Evolutionary conservation across 257 asterid species (phyloP), one percentile per base, ranked within the genome.

Genomic region (Solanum corneliomulleri): DNA sequence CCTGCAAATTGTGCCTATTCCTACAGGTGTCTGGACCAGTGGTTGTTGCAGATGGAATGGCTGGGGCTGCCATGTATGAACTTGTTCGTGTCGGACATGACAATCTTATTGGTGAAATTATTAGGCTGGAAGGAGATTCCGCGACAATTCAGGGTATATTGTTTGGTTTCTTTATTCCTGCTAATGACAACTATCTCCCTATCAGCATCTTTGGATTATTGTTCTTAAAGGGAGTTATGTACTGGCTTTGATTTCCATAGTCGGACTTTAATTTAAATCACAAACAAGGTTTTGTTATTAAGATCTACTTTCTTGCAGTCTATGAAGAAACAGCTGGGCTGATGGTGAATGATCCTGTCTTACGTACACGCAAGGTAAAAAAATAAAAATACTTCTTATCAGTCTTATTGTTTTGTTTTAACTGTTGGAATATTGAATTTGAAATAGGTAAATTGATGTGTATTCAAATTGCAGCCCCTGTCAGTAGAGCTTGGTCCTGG

Each of bases 11-110:
- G 62, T 41, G 35, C 20, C 58, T 88, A 3, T 72, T 42, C 44
- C 10, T 49, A 44, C 84, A 95, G 99, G 99, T 96, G 2, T 96
- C 98, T 70, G 99, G 99, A 84, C 99, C 99, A 1, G 99, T 96
- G 86, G 99, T 96, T 33, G 95, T 94, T 89, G 99, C 99, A 82
- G 99, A 96, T 95, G 99, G 98, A 87, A 96, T 95, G 99, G 95
- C 92, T 16, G 99, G 99, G 88, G 99, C 98, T 89, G 99, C 99
- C 88, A 96, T 96, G 99, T 96, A 96, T 82, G 99, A 96, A 86
- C 92, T 96, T 85, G 99, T 96, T 85, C 99, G 98, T 87, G 99
- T 96, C 64, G 99, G 99, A 35, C 98, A 95, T 71, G 98, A 96
- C 91, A 96, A 95, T 86, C 98, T 96, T 76, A 94, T 96, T 89